A percentile compares a stretch with the other conserved stretches of the same genome.
phyloP scores from a whole-genome alignment of 352 stramenopile genomes.

The Globisporangium alternatum region DNA sequence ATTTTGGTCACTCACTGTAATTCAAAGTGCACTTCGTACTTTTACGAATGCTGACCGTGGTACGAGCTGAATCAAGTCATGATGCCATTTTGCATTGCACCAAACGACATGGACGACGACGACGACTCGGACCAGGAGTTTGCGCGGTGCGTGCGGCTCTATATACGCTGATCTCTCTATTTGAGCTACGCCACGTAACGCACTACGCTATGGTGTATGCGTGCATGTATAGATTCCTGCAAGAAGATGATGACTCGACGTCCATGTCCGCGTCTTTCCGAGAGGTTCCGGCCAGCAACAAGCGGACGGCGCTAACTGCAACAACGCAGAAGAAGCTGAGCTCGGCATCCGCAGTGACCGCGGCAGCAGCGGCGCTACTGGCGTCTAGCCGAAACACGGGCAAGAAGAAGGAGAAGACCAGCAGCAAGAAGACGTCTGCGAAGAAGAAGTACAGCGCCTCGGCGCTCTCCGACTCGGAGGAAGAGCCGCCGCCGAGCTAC shows the following conservation, averaged over 20 bases:
- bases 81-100: conserved; percentile 9
- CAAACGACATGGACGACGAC: conserved; percentile 22
- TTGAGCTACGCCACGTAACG: background rate
- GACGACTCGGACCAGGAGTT: conserved; percentile 65
- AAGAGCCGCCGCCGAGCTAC: conserved; percentile 57
- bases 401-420: conserved; percentile 29
- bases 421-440: conserved; percentile 15
- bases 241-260: conserved; percentile 51
- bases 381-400: conserved; percentile 36
- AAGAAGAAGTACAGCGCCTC: conserved; percentile 9
- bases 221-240: conserved; percentile 35
- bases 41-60: background rate
- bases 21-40: conserved; percentile 7
- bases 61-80: background rate
- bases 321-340: conserved; percentile 8
- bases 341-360: conserved; percentile 39
- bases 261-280: conserved; percentile 38
- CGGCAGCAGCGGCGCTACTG: conserved; percentile 46
- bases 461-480: conserved; percentile 43
- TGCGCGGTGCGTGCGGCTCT: conserved; percentile 36
- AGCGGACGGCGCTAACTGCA: background rate
- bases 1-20: background rate
- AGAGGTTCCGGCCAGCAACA: background rate
- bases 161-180: background rate
- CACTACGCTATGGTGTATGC: background rate